Evolutionary conservation across 495 filamentous ascomycete genomes (phyloP).

Genomic region (Penicillium egyptiacum): DNA sequence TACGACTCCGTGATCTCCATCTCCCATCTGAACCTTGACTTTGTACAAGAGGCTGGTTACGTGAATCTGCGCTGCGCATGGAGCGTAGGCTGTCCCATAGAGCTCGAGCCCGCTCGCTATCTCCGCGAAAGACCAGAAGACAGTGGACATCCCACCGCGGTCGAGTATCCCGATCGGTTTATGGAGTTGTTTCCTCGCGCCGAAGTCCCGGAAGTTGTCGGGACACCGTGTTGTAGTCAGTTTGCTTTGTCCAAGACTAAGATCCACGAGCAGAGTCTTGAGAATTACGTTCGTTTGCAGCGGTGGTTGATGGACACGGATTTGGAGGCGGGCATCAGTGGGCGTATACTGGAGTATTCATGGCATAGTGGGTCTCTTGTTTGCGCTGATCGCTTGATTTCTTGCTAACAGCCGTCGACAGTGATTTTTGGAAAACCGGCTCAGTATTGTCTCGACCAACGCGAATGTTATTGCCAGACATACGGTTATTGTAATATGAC

Average conservation of each 20-base stretch:
- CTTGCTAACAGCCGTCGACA: conserved; percentile 7
- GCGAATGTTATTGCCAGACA: conserved; percentile 42
- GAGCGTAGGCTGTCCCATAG: conserved; percentile 44
- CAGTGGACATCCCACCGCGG: conserved; percentile 18
- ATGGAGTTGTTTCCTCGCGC: conserved; percentile 41
- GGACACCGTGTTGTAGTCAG: conserved; percentile 63
- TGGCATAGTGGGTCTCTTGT: conserved; percentile 57
- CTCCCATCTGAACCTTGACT: conserved; percentile 23
- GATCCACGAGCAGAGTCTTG: conserved; percentile 42
- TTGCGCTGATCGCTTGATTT: background rate
- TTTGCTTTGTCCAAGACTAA: conserved; percentile 60
- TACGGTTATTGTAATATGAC: conserved; percentile 38
- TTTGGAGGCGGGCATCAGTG: conserved; percentile 53
- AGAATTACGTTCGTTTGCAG: conserved; percentile 54
- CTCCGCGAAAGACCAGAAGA: conserved; percentile 26
- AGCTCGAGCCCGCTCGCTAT: conserved; percentile 31
- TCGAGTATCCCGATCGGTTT: conserved; percentile 31
- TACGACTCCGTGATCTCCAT: conserved; percentile 39
- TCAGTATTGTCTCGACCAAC: conserved; percentile 35
- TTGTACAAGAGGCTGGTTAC: conserved; percentile 41
- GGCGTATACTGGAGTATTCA: conserved; percentile 65
- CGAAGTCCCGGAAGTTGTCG: conserved; percentile 33
- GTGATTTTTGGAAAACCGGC: conserved; percentile 29
- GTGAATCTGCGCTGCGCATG: conserved; percentile 50
- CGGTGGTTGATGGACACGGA: conserved; percentile 61